phyloP scores from a whole-genome alignment of 1,284 basidiomycete species.

The Meripilus lineatus region DNA sequence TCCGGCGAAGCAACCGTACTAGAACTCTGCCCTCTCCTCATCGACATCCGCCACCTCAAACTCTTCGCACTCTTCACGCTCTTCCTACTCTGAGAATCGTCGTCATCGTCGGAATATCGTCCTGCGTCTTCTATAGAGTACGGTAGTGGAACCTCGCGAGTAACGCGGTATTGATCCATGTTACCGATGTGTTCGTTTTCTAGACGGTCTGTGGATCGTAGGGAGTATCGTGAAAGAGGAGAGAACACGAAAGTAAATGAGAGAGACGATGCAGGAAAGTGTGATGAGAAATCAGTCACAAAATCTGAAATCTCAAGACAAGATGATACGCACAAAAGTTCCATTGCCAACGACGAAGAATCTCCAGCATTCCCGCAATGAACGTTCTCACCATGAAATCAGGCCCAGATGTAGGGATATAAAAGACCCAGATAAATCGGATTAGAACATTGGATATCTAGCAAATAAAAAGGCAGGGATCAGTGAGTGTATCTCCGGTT shows the following conservation, averaged over 20 bases:
- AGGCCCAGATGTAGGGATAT: conserved; percentile 55
- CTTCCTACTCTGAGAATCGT: conserved; percentile 13
- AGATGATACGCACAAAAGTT: conserved; percentile 85
- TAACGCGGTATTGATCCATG: conserved; percentile 81
- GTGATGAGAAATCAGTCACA: no score
- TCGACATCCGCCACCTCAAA: not conserved
- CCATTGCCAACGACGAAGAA: conserved; percentile 85
- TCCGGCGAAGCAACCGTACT: no score
- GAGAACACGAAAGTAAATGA: not conserved
- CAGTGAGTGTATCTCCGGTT: no score
- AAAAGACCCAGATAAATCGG: conserved; percentile 81
- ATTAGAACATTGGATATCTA: conserved; percentile 71
- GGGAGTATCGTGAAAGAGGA: conserved; percentile 1
- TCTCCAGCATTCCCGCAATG: conserved; percentile 70
- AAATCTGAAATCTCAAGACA: no score
- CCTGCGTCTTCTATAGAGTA: conserved; percentile 50
- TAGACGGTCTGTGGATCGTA: conserved; percentile 50
- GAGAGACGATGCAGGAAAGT: not conserved
- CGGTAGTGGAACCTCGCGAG: conserved; percentile 72
- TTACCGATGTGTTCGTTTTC: conserved; percentile 88
- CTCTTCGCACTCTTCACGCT: no score
- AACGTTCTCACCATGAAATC: conserved; percentile 59
- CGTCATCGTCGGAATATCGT: conserved; percentile 31
- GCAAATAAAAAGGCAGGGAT: not conserved
- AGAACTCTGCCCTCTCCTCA: no score